These are phyloP conservation scores for Colletotrichum higginsianum DNA, from an alignment of 2,329 filamentous ascomycete genomes.

Conservation along the genomic window DNA sequence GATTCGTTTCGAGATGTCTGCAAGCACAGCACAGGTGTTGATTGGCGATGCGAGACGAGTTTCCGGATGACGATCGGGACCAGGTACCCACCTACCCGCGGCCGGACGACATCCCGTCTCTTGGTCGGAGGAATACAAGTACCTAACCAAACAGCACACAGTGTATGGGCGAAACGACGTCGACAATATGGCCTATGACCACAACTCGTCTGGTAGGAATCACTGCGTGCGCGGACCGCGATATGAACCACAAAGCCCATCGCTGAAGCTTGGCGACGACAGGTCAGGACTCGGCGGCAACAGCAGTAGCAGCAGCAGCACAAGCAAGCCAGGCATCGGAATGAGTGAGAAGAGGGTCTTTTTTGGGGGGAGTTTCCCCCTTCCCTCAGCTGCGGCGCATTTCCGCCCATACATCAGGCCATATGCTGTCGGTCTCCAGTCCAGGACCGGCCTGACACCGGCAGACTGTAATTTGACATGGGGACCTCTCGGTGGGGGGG, in stretches of 20 bases:
- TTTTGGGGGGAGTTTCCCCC: constrained; percentile 9
- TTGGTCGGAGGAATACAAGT: constrained; percentile 11
- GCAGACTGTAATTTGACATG: constrained; percentile 33
- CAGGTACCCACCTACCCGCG: constrained; percentile 1
- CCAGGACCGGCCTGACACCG: constrained; percentile 36
- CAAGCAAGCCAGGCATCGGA: constrained; percentile 22
- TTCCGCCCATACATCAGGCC: constrained; percentile 29
- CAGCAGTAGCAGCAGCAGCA: constrained; percentile 2
- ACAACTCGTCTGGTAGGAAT: constrained; percentile 3
- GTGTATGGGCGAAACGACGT: constrained; percentile 1
- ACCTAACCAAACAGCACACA: constrained; percentile 1
- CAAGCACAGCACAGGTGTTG: constrained; percentile 15
- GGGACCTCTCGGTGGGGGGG: constrained; percentile 17
- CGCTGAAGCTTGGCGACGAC: constrained; percentile 28
- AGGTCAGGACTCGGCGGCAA: constrained; percentile 4
- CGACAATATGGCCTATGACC: constrained; percentile 9
- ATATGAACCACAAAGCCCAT: constrained; percentile 38
- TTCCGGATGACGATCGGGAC: constrained; percentile 33
- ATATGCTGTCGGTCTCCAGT: constrained; percentile 31
- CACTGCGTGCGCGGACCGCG: constrained; percentile 18
- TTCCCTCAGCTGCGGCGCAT: constrained; percentile 27
- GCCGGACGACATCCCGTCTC: constrained; percentile 24
- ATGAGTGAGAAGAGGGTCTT: constrained; percentile 25
- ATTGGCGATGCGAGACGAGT: constrained; percentile 25
- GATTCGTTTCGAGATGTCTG: constrained; percentile 33